phyloP scores from a whole-genome alignment of 805 yeast genomes.

The Jamesozyma rosinii region DNA sequence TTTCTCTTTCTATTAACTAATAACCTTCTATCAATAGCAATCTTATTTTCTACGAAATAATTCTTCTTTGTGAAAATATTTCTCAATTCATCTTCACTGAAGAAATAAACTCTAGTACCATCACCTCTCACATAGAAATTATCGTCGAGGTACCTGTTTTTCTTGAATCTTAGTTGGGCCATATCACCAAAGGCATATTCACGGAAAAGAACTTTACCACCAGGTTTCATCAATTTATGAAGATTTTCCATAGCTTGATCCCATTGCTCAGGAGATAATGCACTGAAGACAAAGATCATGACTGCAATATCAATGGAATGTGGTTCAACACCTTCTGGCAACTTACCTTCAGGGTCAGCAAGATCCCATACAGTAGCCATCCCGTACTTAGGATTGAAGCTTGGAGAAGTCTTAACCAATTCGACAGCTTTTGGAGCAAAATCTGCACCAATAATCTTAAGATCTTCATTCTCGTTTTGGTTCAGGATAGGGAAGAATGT shows the following conservation, averaged over 20 bases:
- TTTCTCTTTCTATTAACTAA: conserved; percentile 87
- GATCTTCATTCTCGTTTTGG: conserved; percentile 71
- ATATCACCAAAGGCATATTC: conserved; percentile 94
- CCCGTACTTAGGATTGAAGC: conserved; percentile 52
- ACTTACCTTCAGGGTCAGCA: conserved; percentile 56
- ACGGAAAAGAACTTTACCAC: conserved; percentile 80
- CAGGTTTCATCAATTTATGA: conserved; percentile 72
- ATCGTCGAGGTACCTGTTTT: conserved; percentile 76
- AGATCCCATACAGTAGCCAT: conserved; percentile 93
- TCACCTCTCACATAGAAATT: conserved; percentile 95
- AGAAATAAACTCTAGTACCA: conserved; percentile 94
- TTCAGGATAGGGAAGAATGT: conserved; percentile 84
- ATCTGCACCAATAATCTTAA: conserved; percentile 77
- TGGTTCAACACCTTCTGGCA: conserved; percentile 81
- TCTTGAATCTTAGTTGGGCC: conserved; percentile 90
- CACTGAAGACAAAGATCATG: conserved; percentile 92
- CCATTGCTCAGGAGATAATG: conserved; percentile 91
- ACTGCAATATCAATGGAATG: conserved; percentile 83
- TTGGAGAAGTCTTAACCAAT: conserved; percentile 56
- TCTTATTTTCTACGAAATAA: conserved; percentile 56
- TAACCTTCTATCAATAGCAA: conserved; percentile 84
- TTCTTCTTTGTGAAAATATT: conserved; percentile 50
- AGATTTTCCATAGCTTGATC: conserved; percentile 64
- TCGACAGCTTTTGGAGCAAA: conserved; percentile 86
- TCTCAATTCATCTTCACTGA: conserved; percentile 85